Evolutionary conservation across 2,329 filamentous ascomycete species (phyloP), one percentile per base, ranked within the genome.

Genomic region (Cercospora sojina): DNA sequence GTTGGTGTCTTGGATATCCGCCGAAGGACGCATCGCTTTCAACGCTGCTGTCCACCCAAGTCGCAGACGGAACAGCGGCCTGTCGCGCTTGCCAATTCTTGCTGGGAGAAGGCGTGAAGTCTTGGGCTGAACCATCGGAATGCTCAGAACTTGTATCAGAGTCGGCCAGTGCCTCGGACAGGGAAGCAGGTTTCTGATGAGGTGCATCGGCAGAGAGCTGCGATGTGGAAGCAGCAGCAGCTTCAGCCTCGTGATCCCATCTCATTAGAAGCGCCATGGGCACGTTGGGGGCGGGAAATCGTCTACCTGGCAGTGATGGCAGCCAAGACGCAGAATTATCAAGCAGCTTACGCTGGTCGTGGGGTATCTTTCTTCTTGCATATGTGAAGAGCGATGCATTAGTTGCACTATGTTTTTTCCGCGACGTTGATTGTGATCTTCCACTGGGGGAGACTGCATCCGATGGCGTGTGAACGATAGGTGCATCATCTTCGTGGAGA

Each of bases 331-430:
- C 78, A 5, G 76, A 67, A 10, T 78, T 74, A 5, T 82, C 79
- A 1, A 90, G 75, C 5, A 89, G 76, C 8, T 77, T 70, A 51
- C 75, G 72, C 70, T 90, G 87, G 16, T 84, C 79, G 27, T 74
- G 77, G 1, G 83, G 80, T 5, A 80, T 76, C 31, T 64, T 75
- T 25, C 68, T 65, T 3, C 74, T 71, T 13, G 70, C 70, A 60
- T 77, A 74, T 25, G 57, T 18, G 18, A 65, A 62, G 23, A 47
- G 31, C 9, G 25, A 12, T 35, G 23, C 12, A 53, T 25, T 25
- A 27, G 23, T 25, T 16, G 16, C 23, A 16, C 2, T n/a, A 27
- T 3, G 13, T 13, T 27, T 53, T 4, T 23, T 12, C 47, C 16
- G 47, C 23, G 47, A 12, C 25, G 20, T 23, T 9, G 25, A 27